phyloP scores from a whole-genome alignment of 106 monocot genomes.

The Agapanthus africanus region DNA sequence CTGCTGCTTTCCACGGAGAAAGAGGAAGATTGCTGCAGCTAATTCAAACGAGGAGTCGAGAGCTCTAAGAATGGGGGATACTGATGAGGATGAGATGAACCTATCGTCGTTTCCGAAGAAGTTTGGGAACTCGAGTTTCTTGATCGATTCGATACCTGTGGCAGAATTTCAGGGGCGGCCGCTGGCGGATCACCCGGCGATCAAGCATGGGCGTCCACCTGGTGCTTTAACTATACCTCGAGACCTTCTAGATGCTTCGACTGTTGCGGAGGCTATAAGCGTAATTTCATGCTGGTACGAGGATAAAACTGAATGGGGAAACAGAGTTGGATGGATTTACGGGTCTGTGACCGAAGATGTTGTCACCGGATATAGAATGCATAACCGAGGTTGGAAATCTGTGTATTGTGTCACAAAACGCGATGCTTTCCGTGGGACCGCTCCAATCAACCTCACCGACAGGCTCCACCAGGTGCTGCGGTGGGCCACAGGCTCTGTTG shows the following conservation, averaged over 20 bases:
- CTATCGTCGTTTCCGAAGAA: conserved; percentile 56
- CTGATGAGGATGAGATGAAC: conserved; percentile 53
- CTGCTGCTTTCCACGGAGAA: conserved; percentile 43
- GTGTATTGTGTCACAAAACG: conserved; percentile 66
- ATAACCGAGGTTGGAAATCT: conserved; percentile 85
- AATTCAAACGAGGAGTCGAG: conserved; percentile 48
- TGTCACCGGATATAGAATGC: conserved; percentile 84
- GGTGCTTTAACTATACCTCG: conserved; percentile 60
- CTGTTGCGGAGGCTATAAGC: conserved; percentile 84
- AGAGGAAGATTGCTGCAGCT: conserved; percentile 34
- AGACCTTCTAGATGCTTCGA: conserved; percentile 60
- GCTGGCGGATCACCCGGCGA: conserved; percentile 65
- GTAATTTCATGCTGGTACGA: conserved; percentile 97
- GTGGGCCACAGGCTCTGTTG: conserved; percentile 89
- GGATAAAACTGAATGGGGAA: conserved; percentile 87
- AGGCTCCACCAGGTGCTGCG: conserved; percentile 89
- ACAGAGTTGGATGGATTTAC: conserved; percentile 88
- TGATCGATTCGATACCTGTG: conserved; percentile 67
- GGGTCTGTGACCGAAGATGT: conserved; percentile 83
- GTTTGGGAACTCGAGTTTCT: conserved; percentile 66
- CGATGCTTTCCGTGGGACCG: conserved; percentile 63
- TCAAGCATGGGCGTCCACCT: conserved; percentile 72
- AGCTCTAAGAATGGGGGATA: conserved; percentile 60
- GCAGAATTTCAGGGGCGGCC: conserved; percentile 82
- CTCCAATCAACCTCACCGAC: conserved; percentile 73